Base-by-base conservation (phyloP, 306 rosid genomes). In the Bauhinia variegata region DNA sequence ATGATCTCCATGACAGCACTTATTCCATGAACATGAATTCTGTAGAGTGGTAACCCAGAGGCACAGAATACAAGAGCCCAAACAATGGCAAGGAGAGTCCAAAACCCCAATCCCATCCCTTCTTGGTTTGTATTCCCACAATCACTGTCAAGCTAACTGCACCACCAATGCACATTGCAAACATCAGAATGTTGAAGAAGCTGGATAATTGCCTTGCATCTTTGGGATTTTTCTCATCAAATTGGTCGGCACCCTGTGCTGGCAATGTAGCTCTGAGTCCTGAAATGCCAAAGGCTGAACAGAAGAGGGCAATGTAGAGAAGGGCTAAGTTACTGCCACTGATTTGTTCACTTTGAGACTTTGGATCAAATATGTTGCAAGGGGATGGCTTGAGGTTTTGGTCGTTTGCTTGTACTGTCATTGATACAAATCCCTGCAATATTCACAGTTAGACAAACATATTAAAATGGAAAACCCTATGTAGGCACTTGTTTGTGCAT, bases 31-130 rank as follows among this genome's bases (percentile, higher is more conserved):
- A 80, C 63, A 33, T 88, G 91, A 60, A 89, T 69, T 41, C 97
- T 76, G 62, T 93, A 88, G 8, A 84, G 62, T 31, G 98, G 97
- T 80, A 89, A 70, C 48, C 96, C 96, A 6, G 67, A 68, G 7
- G 72, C 55, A 71, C 88, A 89, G 59, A 93, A 23, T 2, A 83
- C 1, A 34, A 84, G 11, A 52, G 65, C 85, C 23, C 86, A 65
- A 38, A 84, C 17, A 1, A 89, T 70, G 75, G 89, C 87, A 6
- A 16, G 32, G 87, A 82, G 58, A 84, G 50, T 14, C 89, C 96
- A 50, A 89, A 84, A 5, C 96, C 96, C 96, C 84, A 86, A 68
- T 86, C 98, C 98, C 98, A 93, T 15, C 97, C 98, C 79, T 52
- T 88, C 32, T 84, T 17, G 58, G 80, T 76, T 73, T 93, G 95